Evolutionary conservation across 2,329 filamentous ascomycete species (phyloP).

Genomic region (Tetracladium maxilliforme): DNA sequence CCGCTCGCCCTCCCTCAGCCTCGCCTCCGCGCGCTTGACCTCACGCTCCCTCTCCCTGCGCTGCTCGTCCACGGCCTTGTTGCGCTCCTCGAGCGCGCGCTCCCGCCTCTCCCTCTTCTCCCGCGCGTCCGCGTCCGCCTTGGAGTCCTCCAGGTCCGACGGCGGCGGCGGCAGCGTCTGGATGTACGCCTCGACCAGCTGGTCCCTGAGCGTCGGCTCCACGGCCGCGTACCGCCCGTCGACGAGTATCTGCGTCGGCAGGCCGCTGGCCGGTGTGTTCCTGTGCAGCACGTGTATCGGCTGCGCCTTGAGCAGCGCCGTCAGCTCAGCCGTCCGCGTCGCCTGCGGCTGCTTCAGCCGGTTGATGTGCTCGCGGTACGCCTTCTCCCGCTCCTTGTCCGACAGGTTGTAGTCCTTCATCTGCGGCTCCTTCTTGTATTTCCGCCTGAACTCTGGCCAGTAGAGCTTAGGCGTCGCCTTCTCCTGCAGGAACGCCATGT

Average conservation of each 20-base stretch:
- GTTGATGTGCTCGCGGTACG: conserved; percentile 61
- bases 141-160: conserved; percentile 24
- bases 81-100: conserved; percentile 50
- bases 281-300: conserved; percentile 44
- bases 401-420: conserved; percentile 62
- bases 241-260: conserved; percentile 47
- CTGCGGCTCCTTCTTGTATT: conserved; percentile 65
- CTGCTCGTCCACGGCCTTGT: conserved; percentile 46
- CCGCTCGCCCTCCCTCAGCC: conserved; percentile 49
- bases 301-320: conserved; percentile 45
- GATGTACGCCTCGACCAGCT: conserved; percentile 52
- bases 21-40: conserved; percentile 43
- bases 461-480: conserved; percentile 84
- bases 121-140: conserved; percentile 34
- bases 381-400: conserved; percentile 68
- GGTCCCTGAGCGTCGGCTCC: conserved; percentile 42
- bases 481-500: conserved; percentile 66
- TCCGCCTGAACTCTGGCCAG: conserved; percentile 93
- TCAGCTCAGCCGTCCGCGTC: conserved; percentile 55
- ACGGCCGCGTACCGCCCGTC: conserved; percentile 61
- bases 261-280: conserved; percentile 33
- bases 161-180: conserved; percentile 46
- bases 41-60: conserved; percentile 43
- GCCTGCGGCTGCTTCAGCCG: conserved; percentile 51
- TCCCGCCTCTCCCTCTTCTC: conserved; percentile 42